Conservation (phyloP, 1,284 basidiomycete genomes). For the Inonotus hispidus region DNA sequence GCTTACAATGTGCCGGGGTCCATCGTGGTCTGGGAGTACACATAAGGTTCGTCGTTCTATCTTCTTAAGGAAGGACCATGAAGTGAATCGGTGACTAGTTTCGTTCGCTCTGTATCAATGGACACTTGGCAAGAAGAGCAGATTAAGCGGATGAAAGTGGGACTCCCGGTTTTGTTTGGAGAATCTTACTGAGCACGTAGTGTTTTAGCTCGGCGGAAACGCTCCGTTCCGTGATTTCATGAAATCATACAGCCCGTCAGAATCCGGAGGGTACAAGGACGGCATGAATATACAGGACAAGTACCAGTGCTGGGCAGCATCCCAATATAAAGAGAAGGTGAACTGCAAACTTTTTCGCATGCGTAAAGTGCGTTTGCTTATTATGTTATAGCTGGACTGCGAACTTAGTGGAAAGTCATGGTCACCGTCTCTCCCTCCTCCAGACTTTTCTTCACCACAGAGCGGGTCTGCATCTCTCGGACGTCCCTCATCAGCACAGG, state of each 20-base stretch:
- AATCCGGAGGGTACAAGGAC: constrained; percentile 71
- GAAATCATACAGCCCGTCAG: constrained; percentile 62
- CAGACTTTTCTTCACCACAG: constrained; percentile 31
- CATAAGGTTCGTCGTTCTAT: constrained; percentile 50
- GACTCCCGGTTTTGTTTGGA: constrained; percentile 22
- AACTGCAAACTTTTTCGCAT: constrained; percentile 19
- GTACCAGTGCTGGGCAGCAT: constrained; percentile 89
- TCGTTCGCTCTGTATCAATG: constrained; percentile 92
- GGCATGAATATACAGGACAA: constrained; percentile 70
- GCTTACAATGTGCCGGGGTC: constrained; percentile 85
- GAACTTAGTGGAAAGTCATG: constrained; percentile 65
- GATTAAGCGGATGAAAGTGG: constrained; percentile 83
- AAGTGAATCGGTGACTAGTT: constrained; percentile 42
- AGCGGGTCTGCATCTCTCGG: constrained; percentile 38
- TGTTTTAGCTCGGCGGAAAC: constrained; percentile 75
- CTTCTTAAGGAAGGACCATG: neutral
- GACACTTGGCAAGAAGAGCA: constrained; percentile 94
- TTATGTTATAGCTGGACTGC: constrained; percentile 54
- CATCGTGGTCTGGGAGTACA: constrained; percentile 90
- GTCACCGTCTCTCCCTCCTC: constrained; percentile 62
- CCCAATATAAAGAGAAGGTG: constrained; percentile 90
- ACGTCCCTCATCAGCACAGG: constrained; percentile 62
- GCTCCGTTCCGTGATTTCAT: constrained; percentile 75
- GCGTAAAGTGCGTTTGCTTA: constrained; percentile 7
- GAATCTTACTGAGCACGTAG: constrained; percentile 15